Evolutionary conservation across 192 early-diverging fungal species (phyloP), one percentile per base, ranked within the genome.

Genomic region (Entrophospora sp.): DNA sequence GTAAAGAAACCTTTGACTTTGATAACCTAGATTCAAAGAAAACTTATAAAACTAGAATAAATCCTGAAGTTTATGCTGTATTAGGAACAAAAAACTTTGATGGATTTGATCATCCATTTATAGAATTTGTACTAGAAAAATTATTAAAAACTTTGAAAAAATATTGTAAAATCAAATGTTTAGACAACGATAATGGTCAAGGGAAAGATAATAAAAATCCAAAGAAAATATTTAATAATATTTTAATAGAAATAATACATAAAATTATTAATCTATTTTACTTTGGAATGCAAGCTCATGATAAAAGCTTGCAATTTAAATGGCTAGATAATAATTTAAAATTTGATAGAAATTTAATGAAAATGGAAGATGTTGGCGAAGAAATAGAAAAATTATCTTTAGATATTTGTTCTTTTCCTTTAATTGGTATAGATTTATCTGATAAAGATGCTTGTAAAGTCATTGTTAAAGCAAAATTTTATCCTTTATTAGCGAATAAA

Each of bases 51-150:
- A 16, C 28, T 4, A 55, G 34, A 34, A 55, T 55, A 2, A 55
- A 55, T 55, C 52, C 52, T 9, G 52, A 55, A 35, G 52, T 55
- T 55, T 55, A 55, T 18, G 13, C 52, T 5, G 52, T 55, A 8
- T 25, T 55, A 2, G 52, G 52, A 16, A 34, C 52, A 25, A 55
- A 34, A 18, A 16, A 18, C 20, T 55, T 18, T 35, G 52, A 55
- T 55, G 52, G 52, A 34, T 55, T 55, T 55, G 31, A 55, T 32
- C 52, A 55, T 55, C 52, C 52, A 20, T 55, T 55, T 18, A 34
- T 55, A 0, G 52, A 55, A 34, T 55, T 55, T 35, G 52, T 55
- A 18, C 13, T 16, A 13, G 52, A 55, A 55, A 55, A 55, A 34
- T 25, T 55, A 5, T 8, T 55, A 20, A 18, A 31, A 8, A 55